Evolutionary conservation across 768 basidiomycete species (phyloP).

Genomic region (Collybiopsis luxurians): DNA sequence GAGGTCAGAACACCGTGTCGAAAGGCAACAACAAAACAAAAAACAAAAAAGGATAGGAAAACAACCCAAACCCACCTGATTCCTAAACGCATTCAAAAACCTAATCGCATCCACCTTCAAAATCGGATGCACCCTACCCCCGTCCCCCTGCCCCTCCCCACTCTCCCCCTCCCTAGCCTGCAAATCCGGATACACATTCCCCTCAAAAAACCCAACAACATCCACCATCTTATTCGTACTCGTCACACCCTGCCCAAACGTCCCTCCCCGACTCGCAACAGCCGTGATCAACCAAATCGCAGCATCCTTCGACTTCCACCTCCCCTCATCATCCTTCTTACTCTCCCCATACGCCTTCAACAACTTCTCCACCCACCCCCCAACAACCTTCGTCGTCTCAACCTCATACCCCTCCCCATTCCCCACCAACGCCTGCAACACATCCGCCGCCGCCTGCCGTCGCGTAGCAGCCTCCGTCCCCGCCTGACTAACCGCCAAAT

Average conservation of each 20-base stretch:
- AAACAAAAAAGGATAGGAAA: neutral
- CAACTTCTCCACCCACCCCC: conserved; percentile 78
- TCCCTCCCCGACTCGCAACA: conserved; percentile 86
- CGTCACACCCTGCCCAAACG: conserved; percentile 90
- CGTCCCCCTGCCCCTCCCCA: no score
- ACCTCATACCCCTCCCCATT: conserved; percentile 63
- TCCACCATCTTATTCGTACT: conserved; percentile 90
- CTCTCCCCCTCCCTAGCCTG: conserved; percentile 51
- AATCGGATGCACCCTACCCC: conserved; percentile 69
- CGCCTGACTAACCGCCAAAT: conserved; percentile 63
- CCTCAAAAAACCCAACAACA: conserved; percentile 93
- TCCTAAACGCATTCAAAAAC: conserved; percentile 93
- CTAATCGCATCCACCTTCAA: conserved; percentile 96
- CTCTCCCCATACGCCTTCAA: conserved; percentile 67
- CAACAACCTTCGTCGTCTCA: conserved; percentile 86
- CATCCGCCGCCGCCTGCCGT: conserved; percentile 91
- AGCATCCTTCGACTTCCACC: conserved; percentile 92
- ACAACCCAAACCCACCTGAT: conserved; percentile 57
- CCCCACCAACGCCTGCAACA: conserved; percentile 86
- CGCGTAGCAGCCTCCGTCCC: conserved; percentile 79
- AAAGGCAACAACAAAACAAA: neutral
- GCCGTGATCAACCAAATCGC: conserved; percentile 94
- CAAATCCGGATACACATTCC: conserved; percentile 86
- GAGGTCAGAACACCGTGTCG: neutral
- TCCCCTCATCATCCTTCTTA: conserved; percentile 73